Percentiles rank a stretch among this genome's conserved stretches.
Evolutionary conservation across 176 grass and related monocot species (phyloP).

Genomic region (Tuctoria greenei): DNA sequence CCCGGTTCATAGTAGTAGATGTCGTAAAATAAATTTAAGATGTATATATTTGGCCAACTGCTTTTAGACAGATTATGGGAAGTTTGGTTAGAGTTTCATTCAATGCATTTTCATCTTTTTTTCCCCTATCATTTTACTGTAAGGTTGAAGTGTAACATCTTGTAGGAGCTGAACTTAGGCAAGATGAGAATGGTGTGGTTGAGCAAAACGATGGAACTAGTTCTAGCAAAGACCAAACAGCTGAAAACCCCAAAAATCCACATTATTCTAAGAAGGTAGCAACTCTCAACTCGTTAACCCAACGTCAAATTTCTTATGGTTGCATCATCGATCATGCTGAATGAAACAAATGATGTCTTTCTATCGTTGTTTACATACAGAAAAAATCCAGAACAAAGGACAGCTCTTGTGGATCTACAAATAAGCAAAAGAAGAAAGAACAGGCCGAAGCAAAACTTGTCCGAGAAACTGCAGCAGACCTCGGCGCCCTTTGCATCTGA

Average conservation of each 20-base stretch:
- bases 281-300: background rate
- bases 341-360: slow-evolving; percentile 10
- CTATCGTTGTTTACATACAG: slow-evolving; percentile 7
- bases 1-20: background rate
- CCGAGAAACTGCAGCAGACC: slow-evolving; percentile 32
- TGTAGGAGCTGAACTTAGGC: slow-evolving; percentile 34
- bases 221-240: slow-evolving; percentile 31
- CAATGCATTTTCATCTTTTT: background rate
- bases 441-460: slow-evolving; percentile 7
- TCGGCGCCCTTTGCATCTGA: slow-evolving; percentile 76
- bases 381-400: slow-evolving; percentile 45
- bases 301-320: background rate
- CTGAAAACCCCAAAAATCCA: slow-evolving; percentile 1
- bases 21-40: background rate
- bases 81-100: background rate
- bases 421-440: slow-evolving; percentile 62
- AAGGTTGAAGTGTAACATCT: slow-evolving; percentile 8
- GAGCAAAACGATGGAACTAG: slow-evolving; percentile 30
- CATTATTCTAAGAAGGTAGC: slow-evolving; percentile 52
- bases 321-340: background rate
- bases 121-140: slow-evolving; percentile 7
- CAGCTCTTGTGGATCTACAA: slow-evolving; percentile 59
- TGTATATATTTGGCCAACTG: background rate
- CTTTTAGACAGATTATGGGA: background rate
- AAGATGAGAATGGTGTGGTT: slow-evolving; percentile 1